A percentile compares a stretch with the other conserved stretches of the same genome.
Conservation (phyloP, 1,284 basidiomycete species). For the Microbotryum violaceum region DNA sequence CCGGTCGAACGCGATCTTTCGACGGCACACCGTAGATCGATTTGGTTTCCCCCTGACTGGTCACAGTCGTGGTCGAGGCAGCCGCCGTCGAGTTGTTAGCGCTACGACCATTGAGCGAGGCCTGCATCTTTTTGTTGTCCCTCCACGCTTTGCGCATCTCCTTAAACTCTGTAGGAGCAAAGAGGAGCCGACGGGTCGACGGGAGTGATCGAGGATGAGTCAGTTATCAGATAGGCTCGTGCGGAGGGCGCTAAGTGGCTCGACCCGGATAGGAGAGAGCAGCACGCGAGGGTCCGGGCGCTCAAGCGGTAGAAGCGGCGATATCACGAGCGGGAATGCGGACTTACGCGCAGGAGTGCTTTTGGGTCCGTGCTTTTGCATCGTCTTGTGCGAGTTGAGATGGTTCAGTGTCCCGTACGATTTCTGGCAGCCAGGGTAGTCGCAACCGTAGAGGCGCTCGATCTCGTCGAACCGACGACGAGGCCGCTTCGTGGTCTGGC, state of each 20-base stretch:
- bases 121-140: conserved; percentile 75
- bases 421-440: conserved; percentile 73
- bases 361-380: conserved; percentile 83
- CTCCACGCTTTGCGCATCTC: conserved; percentile 94
- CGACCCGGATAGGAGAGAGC: too few species aligned
- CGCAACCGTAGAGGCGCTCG: conserved; percentile 79
- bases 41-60: background rate
- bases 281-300: too few species aligned
- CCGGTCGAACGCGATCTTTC: conserved; percentile 20
- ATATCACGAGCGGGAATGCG: background rate
- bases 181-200: background rate
- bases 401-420: conserved; percentile 61
- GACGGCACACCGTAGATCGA: background rate
- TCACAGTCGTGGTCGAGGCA: background rate
- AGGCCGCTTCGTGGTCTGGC: conserved; percentile 68
- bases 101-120: conserved; percentile 13
- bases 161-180: conserved; percentile 70
- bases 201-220: conserved; percentile 7
- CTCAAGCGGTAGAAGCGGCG: background rate
- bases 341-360: conserved; percentile 68
- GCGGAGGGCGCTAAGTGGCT: too few species aligned
- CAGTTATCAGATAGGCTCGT: background rate
- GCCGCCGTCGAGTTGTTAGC: conserved; percentile 3
- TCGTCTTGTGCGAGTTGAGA: conserved; percentile 82
- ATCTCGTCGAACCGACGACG: conserved; percentile 81